phyloP scores from a whole-genome alignment of 108 stramenopile species.

The Cyclotella choctawhatcheeana region DNA sequence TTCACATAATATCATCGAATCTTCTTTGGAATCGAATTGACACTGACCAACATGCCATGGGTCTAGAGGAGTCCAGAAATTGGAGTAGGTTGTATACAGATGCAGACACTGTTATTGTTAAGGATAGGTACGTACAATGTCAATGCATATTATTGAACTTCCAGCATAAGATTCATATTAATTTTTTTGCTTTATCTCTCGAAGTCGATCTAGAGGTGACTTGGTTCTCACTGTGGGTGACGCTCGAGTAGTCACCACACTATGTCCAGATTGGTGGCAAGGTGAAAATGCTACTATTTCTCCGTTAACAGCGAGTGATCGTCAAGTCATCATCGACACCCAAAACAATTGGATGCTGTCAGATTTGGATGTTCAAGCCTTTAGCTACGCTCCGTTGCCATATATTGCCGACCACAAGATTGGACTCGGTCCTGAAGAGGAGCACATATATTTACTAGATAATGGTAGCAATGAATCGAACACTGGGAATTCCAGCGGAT shows the following conservation, averaged over 20 bases:
- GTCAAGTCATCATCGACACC: conserved; percentile 77
- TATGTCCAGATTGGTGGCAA: conserved; percentile 60
- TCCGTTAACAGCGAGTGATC: conserved; percentile 71
- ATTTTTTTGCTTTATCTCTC: no score
- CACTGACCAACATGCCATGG: conserved; percentile 78
- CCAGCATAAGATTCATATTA: no score
- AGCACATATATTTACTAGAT: conserved; percentile 67
- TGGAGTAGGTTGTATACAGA: conserved; percentile 81
- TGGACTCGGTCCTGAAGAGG: conserved; percentile 21
- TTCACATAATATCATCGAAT: conserved; percentile 63
- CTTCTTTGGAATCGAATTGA: conserved; percentile 65
- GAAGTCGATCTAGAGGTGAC: conserved; percentile 73
- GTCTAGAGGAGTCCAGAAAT: conserved; percentile 73
- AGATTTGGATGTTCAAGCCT: conserved; percentile 90
- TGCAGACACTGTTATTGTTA: conserved; percentile 75
- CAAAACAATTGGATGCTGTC: conserved; percentile 87
- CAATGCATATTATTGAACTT: no score
- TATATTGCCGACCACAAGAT: conserved; percentile 73
- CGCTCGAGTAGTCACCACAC: conserved; percentile 73
- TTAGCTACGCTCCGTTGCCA: conserved; percentile 94
- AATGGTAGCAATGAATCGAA: conserved; percentile 45
- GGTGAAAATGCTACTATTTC: conserved; percentile 75
- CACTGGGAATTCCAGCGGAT: conserved; percentile 29
- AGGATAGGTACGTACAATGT: no score
- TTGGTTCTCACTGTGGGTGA: conserved; percentile 85